Conservation (phyloP, 2,329 filamentous ascomycete genomes). For the Pochonia chlamydosporia region DNA sequence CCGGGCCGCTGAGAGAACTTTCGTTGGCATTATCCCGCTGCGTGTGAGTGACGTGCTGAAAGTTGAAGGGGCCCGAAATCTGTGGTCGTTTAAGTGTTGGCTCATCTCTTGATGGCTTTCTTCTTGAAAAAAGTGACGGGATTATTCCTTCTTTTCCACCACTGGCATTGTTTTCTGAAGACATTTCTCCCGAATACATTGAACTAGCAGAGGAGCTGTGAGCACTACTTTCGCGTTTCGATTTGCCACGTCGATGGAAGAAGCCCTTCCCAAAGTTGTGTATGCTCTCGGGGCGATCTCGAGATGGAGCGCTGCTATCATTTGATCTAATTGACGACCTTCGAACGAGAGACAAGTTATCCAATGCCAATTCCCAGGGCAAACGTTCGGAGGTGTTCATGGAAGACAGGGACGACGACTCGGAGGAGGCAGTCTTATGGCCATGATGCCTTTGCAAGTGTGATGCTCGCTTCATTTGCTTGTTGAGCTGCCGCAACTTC, state of each 20-base stretch:
- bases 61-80: conserved; percentile 62
- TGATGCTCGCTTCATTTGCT: conserved; percentile 52
- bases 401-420: conserved; percentile 48
- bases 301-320: conserved; percentile 44
- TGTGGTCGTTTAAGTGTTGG: conserved; percentile 35
- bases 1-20: not conserved
- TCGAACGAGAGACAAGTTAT: conserved; percentile 45
- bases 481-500: conserved; percentile 51
- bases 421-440: conserved; percentile 43
- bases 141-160: conserved; percentile 39
- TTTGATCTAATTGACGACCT: conserved; percentile 52
- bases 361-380: conserved; percentile 45
- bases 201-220: conserved; percentile 43
- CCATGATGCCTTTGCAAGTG: conserved; percentile 26
- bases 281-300: conserved; percentile 53
- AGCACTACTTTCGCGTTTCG: conserved; percentile 46
- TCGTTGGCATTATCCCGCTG: conserved; percentile 40
- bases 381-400: conserved; percentile 32
- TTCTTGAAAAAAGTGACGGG: conserved; percentile 45
- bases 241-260: conserved; percentile 46
- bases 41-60: conserved; percentile 58
- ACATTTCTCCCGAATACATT: conserved; percentile 39
- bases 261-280: conserved; percentile 55
- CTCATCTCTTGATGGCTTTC: conserved; percentile 35
- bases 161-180: conserved; percentile 26